These are phyloP conservation scores for Megacollybia platyphylla DNA, from an alignment of 1,284 basidiomycete genomes.

Conservation along the genomic window DNA sequence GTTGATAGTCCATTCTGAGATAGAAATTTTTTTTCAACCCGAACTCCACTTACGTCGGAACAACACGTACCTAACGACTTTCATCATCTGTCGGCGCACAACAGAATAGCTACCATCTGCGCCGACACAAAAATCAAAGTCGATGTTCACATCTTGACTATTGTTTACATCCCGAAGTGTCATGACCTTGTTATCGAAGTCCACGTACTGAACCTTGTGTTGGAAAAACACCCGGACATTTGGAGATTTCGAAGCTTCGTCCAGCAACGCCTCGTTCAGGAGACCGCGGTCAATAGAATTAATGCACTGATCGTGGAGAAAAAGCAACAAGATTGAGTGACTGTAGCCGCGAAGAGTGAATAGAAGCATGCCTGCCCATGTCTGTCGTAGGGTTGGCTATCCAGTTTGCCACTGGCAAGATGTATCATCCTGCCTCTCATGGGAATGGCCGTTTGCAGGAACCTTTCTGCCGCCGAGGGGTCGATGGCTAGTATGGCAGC, in stretches of 20 bases:
- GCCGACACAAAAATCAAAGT: constrained; percentile 80
- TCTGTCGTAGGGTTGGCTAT: constrained; percentile 82
- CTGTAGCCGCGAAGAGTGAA: background rate
- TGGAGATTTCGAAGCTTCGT: constrained; percentile 49
- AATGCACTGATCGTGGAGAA: constrained; percentile 50
- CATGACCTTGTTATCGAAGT: constrained; percentile 60
- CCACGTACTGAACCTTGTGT: constrained; percentile 62
- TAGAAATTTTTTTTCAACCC: constrained; percentile 6
- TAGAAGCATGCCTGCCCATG: constrained; percentile 61
- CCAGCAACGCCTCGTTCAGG: constrained; percentile 78
- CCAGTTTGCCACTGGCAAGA: constrained; percentile 50
- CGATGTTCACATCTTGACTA: constrained; percentile 28
- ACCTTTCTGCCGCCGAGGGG: constrained; percentile 58
- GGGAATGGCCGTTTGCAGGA: constrained; percentile 77
- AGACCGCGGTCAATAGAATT: constrained; percentile 87
- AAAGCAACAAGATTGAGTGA: background rate
- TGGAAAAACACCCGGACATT: constrained; percentile 68
- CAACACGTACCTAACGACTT: constrained; percentile 63
- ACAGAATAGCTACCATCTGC: constrained; percentile 85
- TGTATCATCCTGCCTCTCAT: constrained; percentile 98
- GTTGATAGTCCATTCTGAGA: constrained; percentile 81
- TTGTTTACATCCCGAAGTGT: constrained; percentile 31
- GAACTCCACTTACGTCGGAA: constrained; percentile 7
- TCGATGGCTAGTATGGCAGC: constrained; percentile 77
- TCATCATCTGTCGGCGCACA: constrained; percentile 82